Evolutionary conservation across 78 protist genomes (phyloP).

Genomic region (Emiliania huxleyi): DNA sequence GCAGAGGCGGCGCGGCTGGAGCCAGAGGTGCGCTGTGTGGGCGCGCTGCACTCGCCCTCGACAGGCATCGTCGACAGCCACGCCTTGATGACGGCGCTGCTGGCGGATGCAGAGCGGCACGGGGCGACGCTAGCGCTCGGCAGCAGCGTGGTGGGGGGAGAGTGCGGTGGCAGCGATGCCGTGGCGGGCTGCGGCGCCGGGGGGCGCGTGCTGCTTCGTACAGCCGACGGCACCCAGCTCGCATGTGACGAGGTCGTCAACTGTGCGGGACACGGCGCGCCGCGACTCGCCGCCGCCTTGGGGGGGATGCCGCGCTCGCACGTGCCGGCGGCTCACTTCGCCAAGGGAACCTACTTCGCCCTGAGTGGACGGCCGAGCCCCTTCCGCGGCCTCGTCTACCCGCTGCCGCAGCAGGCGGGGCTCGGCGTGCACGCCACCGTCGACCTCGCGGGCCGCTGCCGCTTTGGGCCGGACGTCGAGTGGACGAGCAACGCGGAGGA

Average conservation of each 20-base stretch:
- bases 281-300: not conserved
- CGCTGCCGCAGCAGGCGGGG: not conserved
- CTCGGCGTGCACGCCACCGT: constrained; percentile 23
- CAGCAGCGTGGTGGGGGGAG: not conserved
- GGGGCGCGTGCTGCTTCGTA: not conserved
- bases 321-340: not conserved
- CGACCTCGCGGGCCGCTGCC: constrained; percentile 7
- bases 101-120: not conserved
- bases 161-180: not conserved
- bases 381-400: not conserved
- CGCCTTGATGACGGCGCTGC: not conserved
- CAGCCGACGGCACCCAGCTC: not conserved
- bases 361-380: not conserved
- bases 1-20: not conserved
- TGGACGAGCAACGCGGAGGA: not conserved
- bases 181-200: not conserved
- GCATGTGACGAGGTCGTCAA: constrained; percentile 3
- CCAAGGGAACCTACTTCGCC: not conserved
- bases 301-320: not conserved
- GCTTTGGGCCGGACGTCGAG: constrained; percentile 33
- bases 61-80: constrained; percentile 9
- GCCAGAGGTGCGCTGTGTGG: not conserved
- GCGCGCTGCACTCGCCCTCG: not conserved
- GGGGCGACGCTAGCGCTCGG: not conserved
- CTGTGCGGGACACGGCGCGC: not conserved